phyloP scores from a whole-genome alignment of 345 rosid species.

The Eucalyptus cloeziana region DNA sequence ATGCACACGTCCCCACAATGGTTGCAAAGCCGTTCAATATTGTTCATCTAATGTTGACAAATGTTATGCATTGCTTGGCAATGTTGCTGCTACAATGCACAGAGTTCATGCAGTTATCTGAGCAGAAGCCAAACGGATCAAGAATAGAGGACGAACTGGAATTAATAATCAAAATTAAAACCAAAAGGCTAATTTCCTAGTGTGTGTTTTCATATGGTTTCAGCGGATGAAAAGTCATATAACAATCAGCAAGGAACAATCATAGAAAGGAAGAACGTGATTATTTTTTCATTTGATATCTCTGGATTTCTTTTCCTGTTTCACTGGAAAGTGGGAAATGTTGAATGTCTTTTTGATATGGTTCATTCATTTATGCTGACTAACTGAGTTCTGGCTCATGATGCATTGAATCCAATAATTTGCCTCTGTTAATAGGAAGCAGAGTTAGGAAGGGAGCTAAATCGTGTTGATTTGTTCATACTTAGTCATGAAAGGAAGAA shows the following conservation, averaged over 20 bases:
- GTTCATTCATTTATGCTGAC: not conserved
- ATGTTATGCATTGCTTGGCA: not conserved
- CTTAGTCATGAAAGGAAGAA: not conserved
- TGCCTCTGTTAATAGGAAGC: not conserved
- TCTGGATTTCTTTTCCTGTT: not conserved
- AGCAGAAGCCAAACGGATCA: not conserved
- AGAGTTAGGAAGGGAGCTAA: not conserved
- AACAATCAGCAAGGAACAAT: not conserved
- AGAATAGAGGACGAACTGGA: not conserved
- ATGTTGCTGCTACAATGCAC: not conserved
- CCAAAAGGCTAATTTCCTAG: not conserved
- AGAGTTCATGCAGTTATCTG: not conserved
- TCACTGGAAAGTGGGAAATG: not conserved
- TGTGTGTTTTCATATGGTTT: not conserved
- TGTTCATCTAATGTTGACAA: not conserved
- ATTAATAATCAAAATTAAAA: not conserved
- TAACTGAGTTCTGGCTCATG: not conserved
- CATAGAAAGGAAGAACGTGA: not conserved
- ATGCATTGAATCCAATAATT: not conserved
- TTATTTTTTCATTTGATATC: not conserved
- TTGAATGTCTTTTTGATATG: not conserved
- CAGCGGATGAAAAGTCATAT: not conserved
- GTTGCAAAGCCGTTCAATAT: not conserved
- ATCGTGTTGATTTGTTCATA: not conserved
- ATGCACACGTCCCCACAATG: not conserved